Conservation (phyloP, 805 yeast genomes). For the Candida germanica region DNA sequence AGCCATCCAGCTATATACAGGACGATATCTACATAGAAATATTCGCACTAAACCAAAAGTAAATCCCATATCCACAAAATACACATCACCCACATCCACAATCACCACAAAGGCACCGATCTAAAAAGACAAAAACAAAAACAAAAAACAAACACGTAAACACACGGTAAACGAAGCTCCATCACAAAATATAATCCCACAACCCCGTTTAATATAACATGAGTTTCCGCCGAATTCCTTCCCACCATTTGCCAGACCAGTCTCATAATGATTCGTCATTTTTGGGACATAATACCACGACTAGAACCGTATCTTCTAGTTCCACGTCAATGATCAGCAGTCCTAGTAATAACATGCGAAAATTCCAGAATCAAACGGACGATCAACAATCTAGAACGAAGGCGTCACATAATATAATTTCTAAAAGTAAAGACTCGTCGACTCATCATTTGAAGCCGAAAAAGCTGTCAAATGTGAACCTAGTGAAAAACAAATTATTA, state of each 20-base stretch:
- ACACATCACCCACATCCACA: too few relatives aligned
- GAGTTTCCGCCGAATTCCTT: conserved; percentile 14
- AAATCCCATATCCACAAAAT: too few relatives aligned
- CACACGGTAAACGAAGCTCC: too few relatives aligned
- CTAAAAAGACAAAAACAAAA: too few relatives aligned
- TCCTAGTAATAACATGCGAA: conserved; percentile 39
- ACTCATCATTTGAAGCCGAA: conserved; percentile 9
- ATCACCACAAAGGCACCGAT: too few relatives aligned
- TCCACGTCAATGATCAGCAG: conserved; percentile 39
- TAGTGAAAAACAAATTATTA: conserved; percentile 35
- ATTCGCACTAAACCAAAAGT: too few relatives aligned
- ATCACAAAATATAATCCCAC: too few relatives aligned
- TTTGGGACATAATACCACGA: conserved; percentile 13
- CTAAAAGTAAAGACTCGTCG: conserved; percentile 7
- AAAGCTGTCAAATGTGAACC: conserved; percentile 23
- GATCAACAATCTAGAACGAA: conserved; percentile 4
- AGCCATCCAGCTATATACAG: too few relatives aligned
- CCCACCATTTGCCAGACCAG: conserved; percentile 14
- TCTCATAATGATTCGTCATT: conserved; percentile 16
- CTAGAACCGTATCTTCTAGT: conserved; percentile 35
- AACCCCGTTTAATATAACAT: too few relatives aligned
- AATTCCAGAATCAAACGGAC: conserved; percentile 22
- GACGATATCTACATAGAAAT: too few relatives aligned
- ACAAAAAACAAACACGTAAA: not conserved
- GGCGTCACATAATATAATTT: conserved; percentile 7